These are phyloP conservation scores for Phellinidium pouzarii DNA, from an alignment of 1,284 basidiomycete species.

Conservation along the genomic window DNA sequence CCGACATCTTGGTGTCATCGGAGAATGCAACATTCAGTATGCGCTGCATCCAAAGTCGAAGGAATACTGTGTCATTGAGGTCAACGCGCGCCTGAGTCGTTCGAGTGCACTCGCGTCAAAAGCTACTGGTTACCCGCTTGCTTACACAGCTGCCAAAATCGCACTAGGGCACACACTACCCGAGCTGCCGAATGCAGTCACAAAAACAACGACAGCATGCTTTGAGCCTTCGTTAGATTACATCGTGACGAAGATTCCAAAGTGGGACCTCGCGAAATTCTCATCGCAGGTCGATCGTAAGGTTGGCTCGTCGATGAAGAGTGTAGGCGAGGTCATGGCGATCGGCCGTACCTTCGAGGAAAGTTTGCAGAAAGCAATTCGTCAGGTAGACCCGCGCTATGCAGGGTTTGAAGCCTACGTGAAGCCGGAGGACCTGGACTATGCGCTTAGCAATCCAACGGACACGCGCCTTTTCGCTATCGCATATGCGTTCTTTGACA, in stretches of 20 bases:
- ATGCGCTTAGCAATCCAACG: conserved; percentile 70
- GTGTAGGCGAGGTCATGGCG: conserved; percentile 99
- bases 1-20: conserved; percentile 95
- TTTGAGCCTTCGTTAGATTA: conserved; percentile 99
- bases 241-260: conserved; percentile 99
- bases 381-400: conserved; percentile 89
- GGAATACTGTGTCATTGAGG: conserved; percentile 98
- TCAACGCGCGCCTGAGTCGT: conserved; percentile 94
- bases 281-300: conserved; percentile 88
- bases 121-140: conserved; percentile 97
- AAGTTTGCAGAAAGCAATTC: conserved; percentile 96
- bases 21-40: conserved; percentile 99
- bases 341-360: conserved; percentile 99
- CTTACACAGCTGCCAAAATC: conserved; percentile 99
- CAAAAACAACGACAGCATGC: conserved; percentile 98
- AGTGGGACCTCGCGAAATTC: conserved; percentile 99
- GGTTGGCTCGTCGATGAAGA: conserved; percentile 98
- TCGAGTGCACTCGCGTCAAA: conserved; percentile 98
- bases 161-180: conserved; percentile 98
- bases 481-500: conserved; percentile 95
- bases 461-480: conserved; percentile 96
- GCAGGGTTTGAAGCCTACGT: conserved; percentile 37
- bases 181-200: conserved; percentile 97
- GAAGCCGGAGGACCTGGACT: conserved; percentile 62
- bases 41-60: conserved; percentile 89